Evolutionary conservation across 495 filamentous ascomycete genomes (phyloP).

Genomic region (Parathielavia appendiculata): DNA sequence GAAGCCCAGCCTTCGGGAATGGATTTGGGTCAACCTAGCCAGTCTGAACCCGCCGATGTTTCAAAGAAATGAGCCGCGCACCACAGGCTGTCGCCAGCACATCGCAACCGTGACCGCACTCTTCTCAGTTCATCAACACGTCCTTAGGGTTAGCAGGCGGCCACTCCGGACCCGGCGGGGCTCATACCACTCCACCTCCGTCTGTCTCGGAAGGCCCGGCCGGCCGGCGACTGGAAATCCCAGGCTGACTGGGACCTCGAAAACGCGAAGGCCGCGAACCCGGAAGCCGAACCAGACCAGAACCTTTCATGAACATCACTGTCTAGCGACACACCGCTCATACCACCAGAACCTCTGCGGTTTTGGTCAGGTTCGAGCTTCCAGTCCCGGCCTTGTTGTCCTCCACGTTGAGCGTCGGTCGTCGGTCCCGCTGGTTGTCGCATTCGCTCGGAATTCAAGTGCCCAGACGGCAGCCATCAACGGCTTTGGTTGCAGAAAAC

Average conservation of each 20-base stretch:
- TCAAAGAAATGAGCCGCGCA: slow-evolving; percentile 19
- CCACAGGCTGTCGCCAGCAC: not conserved
- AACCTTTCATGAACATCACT: too few relatives aligned
- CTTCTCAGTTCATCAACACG: not conserved
- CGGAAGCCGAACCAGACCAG: too few relatives aligned
- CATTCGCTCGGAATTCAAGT: not conserved
- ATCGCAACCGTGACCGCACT: not conserved
- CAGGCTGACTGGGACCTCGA: too few relatives aligned
- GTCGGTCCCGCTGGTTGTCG: not conserved
- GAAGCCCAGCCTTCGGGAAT: slow-evolving; percentile 12
- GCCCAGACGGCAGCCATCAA: slow-evolving; percentile 9
- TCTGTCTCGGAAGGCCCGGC: not conserved
- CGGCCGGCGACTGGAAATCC: too few relatives aligned
- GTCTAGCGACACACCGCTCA: too few relatives aligned
- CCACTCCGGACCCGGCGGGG: not conserved
- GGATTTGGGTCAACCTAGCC: slow-evolving; percentile 13
- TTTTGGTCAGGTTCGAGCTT: too few relatives aligned
- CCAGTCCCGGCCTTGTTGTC: not conserved
- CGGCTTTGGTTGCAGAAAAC: slow-evolving; percentile 3
- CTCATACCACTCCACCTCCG: not conserved
- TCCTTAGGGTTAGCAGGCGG: not conserved
- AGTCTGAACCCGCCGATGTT: slow-evolving; percentile 17
- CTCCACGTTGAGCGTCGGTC: too few relatives aligned
- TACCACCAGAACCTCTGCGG: too few relatives aligned
- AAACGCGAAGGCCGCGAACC: too few relatives aligned